Evolutionary conservation across 495 filamentous ascomycete genomes (phyloP).

Genomic region (Tetracladium marchalianum): DNA sequence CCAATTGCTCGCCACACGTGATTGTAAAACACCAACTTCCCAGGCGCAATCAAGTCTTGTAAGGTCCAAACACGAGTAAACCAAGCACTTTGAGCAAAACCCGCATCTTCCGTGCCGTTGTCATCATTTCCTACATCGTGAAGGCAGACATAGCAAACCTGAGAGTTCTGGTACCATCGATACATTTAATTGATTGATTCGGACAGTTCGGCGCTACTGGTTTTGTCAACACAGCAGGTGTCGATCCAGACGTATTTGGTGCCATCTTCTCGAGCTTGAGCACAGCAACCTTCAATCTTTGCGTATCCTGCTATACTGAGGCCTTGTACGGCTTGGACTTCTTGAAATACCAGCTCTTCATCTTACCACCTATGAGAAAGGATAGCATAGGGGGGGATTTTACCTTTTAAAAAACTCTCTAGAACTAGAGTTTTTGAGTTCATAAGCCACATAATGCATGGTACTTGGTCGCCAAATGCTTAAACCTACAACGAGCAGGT

Average conservation of each 20-base stretch:
- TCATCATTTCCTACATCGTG: not conserved
- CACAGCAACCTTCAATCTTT: constrained; percentile 17
- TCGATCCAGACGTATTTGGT: constrained; percentile 27
- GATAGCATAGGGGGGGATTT: not conserved
- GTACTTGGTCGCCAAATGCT: no score
- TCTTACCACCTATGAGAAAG: not conserved
- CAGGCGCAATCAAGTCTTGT: constrained; percentile 6
- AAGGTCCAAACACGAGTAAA: constrained; percentile 16
- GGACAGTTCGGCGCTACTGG: constrained; percentile 20
- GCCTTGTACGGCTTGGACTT: constrained; percentile 12
- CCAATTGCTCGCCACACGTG: constrained; percentile 15
- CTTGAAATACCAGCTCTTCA: constrained; percentile 16
- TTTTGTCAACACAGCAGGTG: constrained; percentile 23
- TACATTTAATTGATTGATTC: constrained; percentile 32
- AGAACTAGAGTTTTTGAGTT: not conserved
- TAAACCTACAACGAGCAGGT: no score
- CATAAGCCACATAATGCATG: no score
- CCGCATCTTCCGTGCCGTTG: constrained; percentile 4
- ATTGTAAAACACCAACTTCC: constrained; percentile 15
- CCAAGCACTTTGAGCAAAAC: not conserved
- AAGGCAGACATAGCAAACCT: constrained; percentile 16
- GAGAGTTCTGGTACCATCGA: not conserved
- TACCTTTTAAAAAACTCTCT: not conserved
- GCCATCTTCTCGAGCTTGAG: constrained; percentile 5
- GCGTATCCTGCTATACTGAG: constrained; percentile 6